Evolutionary conservation across 148 eudicot genomes (phyloP).

Genomic region (Limonium bicolor): DNA sequence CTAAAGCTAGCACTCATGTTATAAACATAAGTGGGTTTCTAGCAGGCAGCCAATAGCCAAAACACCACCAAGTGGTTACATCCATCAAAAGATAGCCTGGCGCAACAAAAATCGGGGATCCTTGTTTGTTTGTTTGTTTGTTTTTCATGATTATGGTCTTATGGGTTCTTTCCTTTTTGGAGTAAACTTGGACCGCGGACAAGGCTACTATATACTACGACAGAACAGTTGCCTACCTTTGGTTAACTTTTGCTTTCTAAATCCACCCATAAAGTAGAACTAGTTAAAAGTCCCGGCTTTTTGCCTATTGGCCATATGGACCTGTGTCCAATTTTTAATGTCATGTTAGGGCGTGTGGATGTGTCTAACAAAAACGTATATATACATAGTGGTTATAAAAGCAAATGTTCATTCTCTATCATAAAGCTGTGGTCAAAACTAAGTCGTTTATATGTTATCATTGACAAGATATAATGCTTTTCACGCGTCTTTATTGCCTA

Average conservation of each 20-base stretch:
- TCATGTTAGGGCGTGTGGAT: no score
- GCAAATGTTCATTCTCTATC: constrained; percentile 7
- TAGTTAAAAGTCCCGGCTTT: constrained; percentile 7
- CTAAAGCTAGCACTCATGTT: no score
- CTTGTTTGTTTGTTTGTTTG: no score
- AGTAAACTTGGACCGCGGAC: no score
- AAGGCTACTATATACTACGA: no score
- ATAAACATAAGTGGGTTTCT: neutral
- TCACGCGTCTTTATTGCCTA: neutral
- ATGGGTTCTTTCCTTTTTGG: constrained; percentile 9
- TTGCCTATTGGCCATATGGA: constrained; percentile 14
- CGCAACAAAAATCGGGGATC: no score
- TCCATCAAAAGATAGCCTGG: no score
- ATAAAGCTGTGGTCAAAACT: constrained; percentile 6
- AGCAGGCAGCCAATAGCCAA: neutral
- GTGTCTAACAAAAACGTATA: no score
- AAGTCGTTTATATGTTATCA: constrained; percentile 10
- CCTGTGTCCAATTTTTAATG: constrained; percentile 8
- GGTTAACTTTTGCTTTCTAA: constrained; percentile 15
- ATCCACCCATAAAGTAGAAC: constrained; percentile 25
- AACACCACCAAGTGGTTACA: neutral
- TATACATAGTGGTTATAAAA: no score
- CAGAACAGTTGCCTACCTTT: no score
- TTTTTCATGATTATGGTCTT: no score
- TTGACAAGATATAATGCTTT: neutral